Percentiles rank a stretch among this genome's conserved stretches.
Conservation (phyloP, 1,139 yeast genomes). For the Sporopachydermia cereana region DNA sequence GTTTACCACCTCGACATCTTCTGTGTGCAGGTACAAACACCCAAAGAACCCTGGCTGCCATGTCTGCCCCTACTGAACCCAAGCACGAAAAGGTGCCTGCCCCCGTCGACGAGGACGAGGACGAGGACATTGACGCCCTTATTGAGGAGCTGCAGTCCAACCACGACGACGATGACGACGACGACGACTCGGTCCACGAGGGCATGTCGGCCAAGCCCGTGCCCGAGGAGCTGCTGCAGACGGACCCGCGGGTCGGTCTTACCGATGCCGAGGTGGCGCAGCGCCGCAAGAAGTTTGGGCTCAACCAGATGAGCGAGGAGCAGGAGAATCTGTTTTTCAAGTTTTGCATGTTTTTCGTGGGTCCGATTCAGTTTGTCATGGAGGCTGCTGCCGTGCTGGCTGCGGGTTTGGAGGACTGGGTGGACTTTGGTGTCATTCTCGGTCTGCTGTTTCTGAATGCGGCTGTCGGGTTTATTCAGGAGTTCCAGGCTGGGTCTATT, state of each 20-base stretch:
- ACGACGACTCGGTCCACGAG: slow-evolving; percentile 41
- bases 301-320: slow-evolving; percentile 92
- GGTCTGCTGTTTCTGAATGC: slow-evolving; percentile 85
- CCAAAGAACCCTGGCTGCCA: slow-evolving; percentile 9
- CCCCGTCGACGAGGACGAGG: slow-evolving; percentile 38
- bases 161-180: slow-evolving; percentile 38
- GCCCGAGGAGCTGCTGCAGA: slow-evolving; percentile 82
- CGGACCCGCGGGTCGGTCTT: slow-evolving; percentile 77
- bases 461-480: slow-evolving; percentile 92
- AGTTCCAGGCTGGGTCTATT: slow-evolving; percentile 50
- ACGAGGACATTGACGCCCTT: slow-evolving; percentile 78
- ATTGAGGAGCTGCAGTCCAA: slow-evolving; percentile 84
- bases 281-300: slow-evolving; percentile 91
- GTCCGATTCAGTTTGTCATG: slow-evolving; percentile 99
- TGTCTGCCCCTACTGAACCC: slow-evolving; percentile 25
- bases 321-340: slow-evolving; percentile 72
- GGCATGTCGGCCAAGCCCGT: slow-evolving; percentile 47
- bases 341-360: slow-evolving; percentile 87
- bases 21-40: neutral
- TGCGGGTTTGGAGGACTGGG: slow-evolving; percentile 98
- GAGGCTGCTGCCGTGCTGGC: slow-evolving; percentile 96
- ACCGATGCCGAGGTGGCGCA: slow-evolving; percentile 67
- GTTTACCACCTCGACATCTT: neutral
- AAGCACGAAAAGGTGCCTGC: slow-evolving; percentile 28
- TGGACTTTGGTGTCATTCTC: slow-evolving; percentile 95